A percentile compares a stretch with the other conserved stretches of the same genome.
Evolutionary conservation across 306 rosid species (phyloP).

Genomic region (Sphenostylis stenocarpa): DNA sequence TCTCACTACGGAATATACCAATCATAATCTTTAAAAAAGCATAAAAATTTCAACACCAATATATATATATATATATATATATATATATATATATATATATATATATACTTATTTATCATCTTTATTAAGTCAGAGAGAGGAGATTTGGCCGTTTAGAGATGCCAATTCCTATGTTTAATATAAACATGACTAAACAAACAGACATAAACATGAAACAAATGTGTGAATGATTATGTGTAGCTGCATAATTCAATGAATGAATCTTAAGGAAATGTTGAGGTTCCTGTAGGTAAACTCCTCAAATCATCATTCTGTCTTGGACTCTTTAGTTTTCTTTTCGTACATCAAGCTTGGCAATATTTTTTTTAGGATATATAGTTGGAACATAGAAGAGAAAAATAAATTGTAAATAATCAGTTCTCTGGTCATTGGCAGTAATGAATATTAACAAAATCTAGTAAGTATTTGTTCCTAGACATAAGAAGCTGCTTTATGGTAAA

Average conservation of each 20-base stretch:
- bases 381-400: not conserved
- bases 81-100: not conserved
- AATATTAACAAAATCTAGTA: no score
- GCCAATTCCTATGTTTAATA: conserved; percentile 35
- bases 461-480: not conserved
- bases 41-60: not conserved
- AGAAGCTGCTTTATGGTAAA: not conserved
- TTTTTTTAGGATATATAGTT: not conserved
- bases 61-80: not conserved
- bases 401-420: not conserved
- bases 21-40: not conserved
- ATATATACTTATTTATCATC: not conserved
- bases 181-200: conserved; percentile 17
- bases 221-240: not conserved
- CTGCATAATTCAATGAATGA: conserved; percentile 16
- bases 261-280: conserved; percentile 5
- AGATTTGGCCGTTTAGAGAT: conserved; percentile 51
- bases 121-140: conserved; percentile 23
- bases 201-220: conserved; percentile 13
- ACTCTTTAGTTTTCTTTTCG: not conserved
- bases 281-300: no score
- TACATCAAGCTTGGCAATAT: not conserved
- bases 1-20: conserved; percentile 22
- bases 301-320: not conserved
- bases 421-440: not conserved